A percentile compares a stretch with the other conserved stretches of the same genome.
phyloP scores from a whole-genome alignment of 108 stramenopile species.

The Mediolabrus comicus region DNA sequence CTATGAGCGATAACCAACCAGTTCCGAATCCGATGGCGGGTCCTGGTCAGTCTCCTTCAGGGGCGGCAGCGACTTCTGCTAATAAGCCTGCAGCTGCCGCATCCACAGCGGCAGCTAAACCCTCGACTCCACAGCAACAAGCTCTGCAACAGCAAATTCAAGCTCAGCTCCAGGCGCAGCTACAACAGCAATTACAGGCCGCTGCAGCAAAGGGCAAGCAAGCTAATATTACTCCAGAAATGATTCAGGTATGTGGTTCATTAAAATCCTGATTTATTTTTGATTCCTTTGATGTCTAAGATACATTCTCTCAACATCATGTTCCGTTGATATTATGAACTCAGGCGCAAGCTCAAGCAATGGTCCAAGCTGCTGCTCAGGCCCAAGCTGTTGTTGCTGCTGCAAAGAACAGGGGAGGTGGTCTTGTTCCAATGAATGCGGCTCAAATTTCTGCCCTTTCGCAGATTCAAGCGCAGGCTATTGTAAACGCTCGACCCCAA shows the following conservation, averaged over 20 bases:
- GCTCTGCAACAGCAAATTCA: constrained; percentile 84
- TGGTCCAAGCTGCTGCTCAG: constrained; percentile 88
- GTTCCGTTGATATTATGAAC: too few relatives aligned
- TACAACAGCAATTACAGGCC: constrained; percentile 80
- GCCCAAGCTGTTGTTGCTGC: constrained; percentile 88
- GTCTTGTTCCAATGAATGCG: constrained; percentile 58
- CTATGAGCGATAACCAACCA: constrained; percentile 2
- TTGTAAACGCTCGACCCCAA: constrained; percentile 78
- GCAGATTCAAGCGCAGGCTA: constrained; percentile 86
- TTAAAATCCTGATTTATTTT: neutral
- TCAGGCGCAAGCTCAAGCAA: constrained; percentile 87
- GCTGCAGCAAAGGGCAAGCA: constrained; percentile 85
- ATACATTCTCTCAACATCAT: too few relatives aligned
- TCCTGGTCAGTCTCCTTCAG: neutral
- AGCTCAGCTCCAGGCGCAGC: constrained; percentile 76
- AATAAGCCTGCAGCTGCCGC: constrained; percentile 37
- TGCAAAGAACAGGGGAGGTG: constrained; percentile 78
- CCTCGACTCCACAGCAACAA: constrained; percentile 38
- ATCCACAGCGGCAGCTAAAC: constrained; percentile 23
- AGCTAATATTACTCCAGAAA: constrained; percentile 85
- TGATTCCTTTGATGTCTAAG: too few relatives aligned
- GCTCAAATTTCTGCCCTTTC: constrained; percentile 70
- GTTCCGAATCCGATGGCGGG: constrained; percentile 16
- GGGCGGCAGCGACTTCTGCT: neutral
- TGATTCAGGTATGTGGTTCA: constrained; percentile 59